Evolutionary conservation across 768 basidiomycete species (phyloP), one percentile per base, ranked within the genome.

Genomic region (Termitomyces heimii): DNA sequence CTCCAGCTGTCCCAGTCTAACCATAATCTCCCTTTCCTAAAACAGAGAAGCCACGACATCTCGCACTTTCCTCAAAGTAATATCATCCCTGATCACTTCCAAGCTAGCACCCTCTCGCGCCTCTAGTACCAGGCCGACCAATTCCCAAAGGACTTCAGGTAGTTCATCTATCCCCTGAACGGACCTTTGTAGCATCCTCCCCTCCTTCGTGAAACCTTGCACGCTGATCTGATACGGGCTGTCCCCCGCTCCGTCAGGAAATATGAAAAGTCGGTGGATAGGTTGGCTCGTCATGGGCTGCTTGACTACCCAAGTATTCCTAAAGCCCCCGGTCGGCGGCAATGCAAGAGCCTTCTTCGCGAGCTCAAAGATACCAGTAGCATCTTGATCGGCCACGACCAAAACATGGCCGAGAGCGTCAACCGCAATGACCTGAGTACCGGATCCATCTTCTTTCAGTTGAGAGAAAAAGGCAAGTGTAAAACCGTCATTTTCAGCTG

Each of bases 241-340:
- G 3, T 52, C 55, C 3, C 57, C 58, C 31, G 65, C 55, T 2
- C 56, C 59, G 6, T 59, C 55, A 14, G 53, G 43, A 2, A 65
- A 65, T 18, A 70, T 53, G 40, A 75, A 62, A 26, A 77, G 53
- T 12, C 74, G 62, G 24, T 75, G 71, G 20, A 73, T 72, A 16
- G 73, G 70, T 54, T 67, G 67, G n/a, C 68, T 63, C 14, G 74
- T 75, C 16, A 40, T 62, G 2, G 58, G 59, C 2, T 66, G 71
- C 35, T 65, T 64, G 42, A 77, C 56, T 14, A 68, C 58, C 73
- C 75, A 75, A 10, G 67, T 70, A 55, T 75, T 75, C 35, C 71
- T 63, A 58, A 71, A 74, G 10, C 18, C 54, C 0, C 60, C 67
- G 1, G 73, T 66, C 5, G 48, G 22, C 1, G 73, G 72, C 10